Conservation (phyloP, 1,284 basidiomycete species). For the Cryptococcus amylolentus region DNA sequence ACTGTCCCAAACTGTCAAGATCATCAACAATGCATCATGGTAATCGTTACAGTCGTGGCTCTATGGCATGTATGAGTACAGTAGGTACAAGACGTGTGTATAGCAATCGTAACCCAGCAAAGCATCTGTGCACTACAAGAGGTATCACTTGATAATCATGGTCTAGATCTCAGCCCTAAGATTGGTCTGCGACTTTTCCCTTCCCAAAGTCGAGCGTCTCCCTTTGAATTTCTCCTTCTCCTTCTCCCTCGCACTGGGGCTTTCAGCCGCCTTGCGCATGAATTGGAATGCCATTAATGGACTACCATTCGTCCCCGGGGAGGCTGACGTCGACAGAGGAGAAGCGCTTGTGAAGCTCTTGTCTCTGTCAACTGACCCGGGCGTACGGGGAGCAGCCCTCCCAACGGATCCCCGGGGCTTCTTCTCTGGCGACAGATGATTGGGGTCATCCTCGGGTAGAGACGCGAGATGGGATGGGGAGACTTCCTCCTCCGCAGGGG, state of each 20-base stretch:
- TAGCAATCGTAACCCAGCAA: neutral
- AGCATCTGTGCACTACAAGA: neutral
- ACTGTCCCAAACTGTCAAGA: too few species aligned
- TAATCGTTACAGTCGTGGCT: too few species aligned
- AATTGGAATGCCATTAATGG: conserved; percentile 39
- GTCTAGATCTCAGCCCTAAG: conserved; percentile 12
- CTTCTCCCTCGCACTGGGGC: conserved; percentile 33
- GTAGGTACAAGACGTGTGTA: too few species aligned
- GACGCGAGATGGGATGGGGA: neutral
- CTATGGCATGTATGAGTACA: too few species aligned
- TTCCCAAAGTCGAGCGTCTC: conserved; percentile 12
- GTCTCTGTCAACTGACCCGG: neutral
- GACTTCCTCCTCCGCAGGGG: neutral
- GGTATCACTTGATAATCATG: neutral
- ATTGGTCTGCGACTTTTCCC: neutral
- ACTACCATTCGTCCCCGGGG: conserved; percentile 7
- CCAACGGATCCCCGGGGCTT: neutral
- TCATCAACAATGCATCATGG: too few species aligned
- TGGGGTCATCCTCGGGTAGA: neutral
- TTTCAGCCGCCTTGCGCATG: conserved; percentile 42
- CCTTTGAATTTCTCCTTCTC: conserved; percentile 25
- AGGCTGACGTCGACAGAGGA: neutral
- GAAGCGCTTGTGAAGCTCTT: neutral
- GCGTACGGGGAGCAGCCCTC: conserved; percentile 4
- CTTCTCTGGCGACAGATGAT: neutral